These are phyloP conservation scores for Corylus avellana DNA, from an alignment of 306 rosid species.

Conservation along the genomic window DNA sequence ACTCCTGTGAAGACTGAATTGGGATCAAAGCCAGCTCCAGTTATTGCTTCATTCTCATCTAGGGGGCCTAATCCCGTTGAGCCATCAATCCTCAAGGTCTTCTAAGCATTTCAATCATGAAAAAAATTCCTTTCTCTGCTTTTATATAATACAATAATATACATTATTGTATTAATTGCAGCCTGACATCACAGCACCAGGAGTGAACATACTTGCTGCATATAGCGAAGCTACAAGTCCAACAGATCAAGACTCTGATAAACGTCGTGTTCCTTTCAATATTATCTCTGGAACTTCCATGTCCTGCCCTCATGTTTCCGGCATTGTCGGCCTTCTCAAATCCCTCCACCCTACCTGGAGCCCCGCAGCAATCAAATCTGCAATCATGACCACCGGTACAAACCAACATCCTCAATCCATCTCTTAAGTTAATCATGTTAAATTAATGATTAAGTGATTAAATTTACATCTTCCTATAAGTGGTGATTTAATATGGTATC, in stretches of 20 bases:
- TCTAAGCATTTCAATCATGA: not conserved
- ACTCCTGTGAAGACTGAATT: conserved; percentile 37
- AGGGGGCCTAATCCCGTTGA: conserved; percentile 63
- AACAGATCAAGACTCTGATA: conserved; percentile 22
- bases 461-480: no score
- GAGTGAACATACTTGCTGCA: conserved; percentile 48
- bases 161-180: conserved; percentile 24
- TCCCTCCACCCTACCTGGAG: conserved; percentile 63
- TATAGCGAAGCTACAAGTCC: conserved; percentile 29
- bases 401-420: no score
- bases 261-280: conserved; percentile 29
- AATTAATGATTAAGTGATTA: no score
- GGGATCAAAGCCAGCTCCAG: conserved; percentile 47
- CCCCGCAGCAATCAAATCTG: conserved; percentile 66
- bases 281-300: conserved; percentile 53
- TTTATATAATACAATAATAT: no score
- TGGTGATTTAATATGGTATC: no score
- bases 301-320: conserved; percentile 73
- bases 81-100: conserved; percentile 61
- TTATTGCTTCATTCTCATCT: conserved; percentile 65
- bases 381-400: conserved; percentile 68
- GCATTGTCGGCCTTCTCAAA: conserved; percentile 50
- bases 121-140: not conserved
- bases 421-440: no score
- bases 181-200: conserved; percentile 70